phyloP scores from a whole-genome alignment of 495 filamentous ascomycete species.

The Bryoglossum gracile region DNA sequence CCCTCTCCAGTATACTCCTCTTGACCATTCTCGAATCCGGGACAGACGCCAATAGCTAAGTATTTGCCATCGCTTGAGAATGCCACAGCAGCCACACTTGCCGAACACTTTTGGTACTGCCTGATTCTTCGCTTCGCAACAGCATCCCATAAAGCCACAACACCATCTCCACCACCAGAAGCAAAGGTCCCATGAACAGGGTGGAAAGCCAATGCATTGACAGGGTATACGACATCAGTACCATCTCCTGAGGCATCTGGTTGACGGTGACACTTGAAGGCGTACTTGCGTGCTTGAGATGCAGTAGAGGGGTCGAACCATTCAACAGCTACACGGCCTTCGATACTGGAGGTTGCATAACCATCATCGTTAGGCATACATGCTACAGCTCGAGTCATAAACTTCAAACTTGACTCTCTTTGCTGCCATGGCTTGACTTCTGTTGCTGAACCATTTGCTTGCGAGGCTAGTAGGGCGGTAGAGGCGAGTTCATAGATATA shows the following conservation, averaged over 20 bases:
- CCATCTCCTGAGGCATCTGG: slow-evolving; percentile 38
- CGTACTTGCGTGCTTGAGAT: slow-evolving; percentile 88
- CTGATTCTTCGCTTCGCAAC: slow-evolving; percentile 82
- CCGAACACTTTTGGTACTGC: slow-evolving; percentile 77
- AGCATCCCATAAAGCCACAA: slow-evolving; percentile 94
- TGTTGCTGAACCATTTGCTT: slow-evolving; percentile 33
- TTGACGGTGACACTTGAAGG: slow-evolving; percentile 96
- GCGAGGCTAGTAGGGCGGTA: slow-evolving; percentile 46
- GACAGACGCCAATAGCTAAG: slow-evolving; percentile 76
- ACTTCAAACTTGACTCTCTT: slow-evolving; percentile 86
- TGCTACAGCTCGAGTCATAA: slow-evolving; percentile 87
- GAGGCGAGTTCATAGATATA: slow-evolving; percentile 86
- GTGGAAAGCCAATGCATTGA: slow-evolving; percentile 91
- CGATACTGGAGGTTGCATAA: slow-evolving; percentile 82
- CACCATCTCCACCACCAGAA: slow-evolving; percentile 85
- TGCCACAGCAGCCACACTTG: slow-evolving; percentile 66
- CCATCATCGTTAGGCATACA: slow-evolving; percentile 95
- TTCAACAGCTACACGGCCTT: slow-evolving; percentile 90
- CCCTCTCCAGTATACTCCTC: slow-evolving; percentile 66
- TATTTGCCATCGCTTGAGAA: slow-evolving; percentile 78
- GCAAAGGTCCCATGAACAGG: slow-evolving; percentile 88
- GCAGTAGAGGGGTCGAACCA: slow-evolving; percentile 87
- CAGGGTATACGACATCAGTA: slow-evolving; percentile 85
- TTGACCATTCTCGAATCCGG: slow-evolving; percentile 87
- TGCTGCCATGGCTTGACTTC: slow-evolving; percentile 78